Evolutionary conservation across 495 filamentous ascomycete genomes (phyloP).

Genomic region (Lasiosphaeria ovina): DNA sequence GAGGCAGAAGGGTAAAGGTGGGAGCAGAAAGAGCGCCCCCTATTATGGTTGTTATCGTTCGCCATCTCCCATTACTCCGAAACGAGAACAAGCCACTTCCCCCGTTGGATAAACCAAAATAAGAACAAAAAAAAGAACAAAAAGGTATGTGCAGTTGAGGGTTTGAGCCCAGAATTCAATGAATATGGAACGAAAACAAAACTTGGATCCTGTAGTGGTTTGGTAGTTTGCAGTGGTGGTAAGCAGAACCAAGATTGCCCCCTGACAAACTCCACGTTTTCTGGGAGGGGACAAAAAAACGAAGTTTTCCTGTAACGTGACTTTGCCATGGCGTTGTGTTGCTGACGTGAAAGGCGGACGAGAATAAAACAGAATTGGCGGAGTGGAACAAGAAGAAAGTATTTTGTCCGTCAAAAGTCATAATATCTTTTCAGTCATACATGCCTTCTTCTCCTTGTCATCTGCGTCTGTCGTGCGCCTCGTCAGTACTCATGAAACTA

Average conservation of each 20-base stretch:
- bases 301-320: no score
- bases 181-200: neutral
- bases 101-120: neutral
- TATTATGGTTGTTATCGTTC: no score
- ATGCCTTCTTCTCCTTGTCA: neutral
- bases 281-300: no score
- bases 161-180: neutral
- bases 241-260: no score
- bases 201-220: no score
- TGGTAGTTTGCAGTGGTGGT: no score
- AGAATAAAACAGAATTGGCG: conserved; percentile 8
- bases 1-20: no score
- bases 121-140: neutral
- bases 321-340: no score
- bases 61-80: no score
- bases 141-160: neutral
- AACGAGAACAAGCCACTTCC: neutral
- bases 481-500: neutral
- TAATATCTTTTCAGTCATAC: conserved; percentile 23
- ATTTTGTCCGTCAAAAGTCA: conserved; percentile 13
- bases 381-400: conserved; percentile 2
- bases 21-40: no score
- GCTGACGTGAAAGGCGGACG: neutral
- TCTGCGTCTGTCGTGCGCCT: neutral
- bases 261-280: no score